Evolutionary conservation across 495 filamentous ascomycete species (phyloP).

Genomic region (Neurospora terricola): DNA sequence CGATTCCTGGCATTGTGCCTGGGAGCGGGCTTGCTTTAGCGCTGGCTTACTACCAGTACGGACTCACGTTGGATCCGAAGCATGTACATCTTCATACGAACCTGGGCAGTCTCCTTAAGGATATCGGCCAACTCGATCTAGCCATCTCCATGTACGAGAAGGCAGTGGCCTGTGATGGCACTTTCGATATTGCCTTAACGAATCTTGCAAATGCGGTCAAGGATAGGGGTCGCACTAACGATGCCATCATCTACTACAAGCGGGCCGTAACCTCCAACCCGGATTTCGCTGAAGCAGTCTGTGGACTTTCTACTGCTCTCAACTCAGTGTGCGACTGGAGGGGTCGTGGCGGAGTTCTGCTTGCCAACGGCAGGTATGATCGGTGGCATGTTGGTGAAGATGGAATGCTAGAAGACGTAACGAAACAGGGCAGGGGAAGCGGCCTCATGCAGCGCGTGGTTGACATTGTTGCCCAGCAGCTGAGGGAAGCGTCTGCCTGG

Average conservation of each 20-base stretch:
- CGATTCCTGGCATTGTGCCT: conserved; percentile 70
- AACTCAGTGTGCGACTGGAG: conserved; percentile 97
- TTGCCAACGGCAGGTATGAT: conserved; percentile 62
- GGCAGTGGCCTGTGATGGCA: conserved; percentile 80
- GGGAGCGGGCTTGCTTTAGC: conserved; percentile 85
- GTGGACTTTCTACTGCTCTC: conserved; percentile 87
- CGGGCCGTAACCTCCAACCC: conserved; percentile 85
- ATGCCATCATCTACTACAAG: conserved; percentile 87
- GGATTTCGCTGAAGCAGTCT: conserved; percentile 95
- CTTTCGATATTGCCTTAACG: conserved; percentile 93
- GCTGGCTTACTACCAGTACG: conserved; percentile 91
- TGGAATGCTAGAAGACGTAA: conserved; percentile 73
- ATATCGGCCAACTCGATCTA: conserved; percentile 83
- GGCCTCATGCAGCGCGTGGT: conserved; percentile 97
- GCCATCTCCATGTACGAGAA: conserved; percentile 98
- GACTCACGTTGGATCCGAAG: conserved; percentile 68
- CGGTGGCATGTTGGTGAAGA: conserved; percentile 90
- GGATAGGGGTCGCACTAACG: conserved; percentile 83
- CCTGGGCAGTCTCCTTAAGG: conserved; percentile 87
- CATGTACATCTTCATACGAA: conserved; percentile 99
- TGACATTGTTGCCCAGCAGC: conserved; percentile 84
- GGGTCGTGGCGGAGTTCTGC: conserved; percentile 75
- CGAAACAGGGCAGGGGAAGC: conserved; percentile 44
- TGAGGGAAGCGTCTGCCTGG: conserved; percentile 81
- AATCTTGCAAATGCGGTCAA: conserved; percentile 98